These are phyloP conservation scores for Amanita exitialis DNA, from an alignment of 768 basidiomycete genomes.

Conservation along the genomic window DNA sequence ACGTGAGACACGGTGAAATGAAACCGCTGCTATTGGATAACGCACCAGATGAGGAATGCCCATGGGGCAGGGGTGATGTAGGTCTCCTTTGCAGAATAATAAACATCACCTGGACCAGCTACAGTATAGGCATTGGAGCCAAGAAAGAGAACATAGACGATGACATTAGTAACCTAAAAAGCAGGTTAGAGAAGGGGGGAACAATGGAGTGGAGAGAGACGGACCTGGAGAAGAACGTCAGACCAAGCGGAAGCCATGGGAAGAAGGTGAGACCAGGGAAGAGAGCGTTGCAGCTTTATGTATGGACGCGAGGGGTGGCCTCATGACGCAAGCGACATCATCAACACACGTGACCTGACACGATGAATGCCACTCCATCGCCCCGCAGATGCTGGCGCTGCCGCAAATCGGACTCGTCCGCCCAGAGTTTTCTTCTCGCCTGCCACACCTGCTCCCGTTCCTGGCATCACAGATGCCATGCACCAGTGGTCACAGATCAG, in stretches of 20 bases:
- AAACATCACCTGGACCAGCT: conserved; percentile 62
- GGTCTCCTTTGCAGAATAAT: conserved; percentile 71
- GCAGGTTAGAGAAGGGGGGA: not conserved
- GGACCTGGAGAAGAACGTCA: conserved; percentile 69
- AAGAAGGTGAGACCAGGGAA: conserved; percentile 1
- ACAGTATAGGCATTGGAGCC: conserved; percentile 86
- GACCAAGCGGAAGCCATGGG: conserved; percentile 58
- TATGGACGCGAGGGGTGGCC: not conserved
- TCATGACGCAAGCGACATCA: conserved; percentile 7
- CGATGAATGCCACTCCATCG: conserved; percentile 5
- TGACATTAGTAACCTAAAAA: conserved; percentile 59
- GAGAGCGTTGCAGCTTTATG: not conserved
- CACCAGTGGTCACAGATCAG: conserved; percentile 21
- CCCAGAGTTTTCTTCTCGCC: conserved; percentile 21
- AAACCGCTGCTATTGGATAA: conserved; percentile 8
- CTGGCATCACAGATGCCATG: conserved; percentile 31
- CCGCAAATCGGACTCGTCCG: conserved; percentile 11
- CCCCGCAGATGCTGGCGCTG: conserved; percentile 13
- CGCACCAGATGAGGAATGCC: conserved; percentile 83
- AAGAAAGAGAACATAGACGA: conserved; percentile 80
- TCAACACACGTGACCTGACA: conserved; percentile 1
- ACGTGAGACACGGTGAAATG: conserved; percentile 7
- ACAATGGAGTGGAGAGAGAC: conserved; percentile 3
- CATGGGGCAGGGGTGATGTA: conserved; percentile 93
- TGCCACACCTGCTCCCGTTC: conserved; percentile 19